Evolutionary conservation across 177 flowering plant species (phyloP).

Genomic region (Vitis hybrid): DNA sequence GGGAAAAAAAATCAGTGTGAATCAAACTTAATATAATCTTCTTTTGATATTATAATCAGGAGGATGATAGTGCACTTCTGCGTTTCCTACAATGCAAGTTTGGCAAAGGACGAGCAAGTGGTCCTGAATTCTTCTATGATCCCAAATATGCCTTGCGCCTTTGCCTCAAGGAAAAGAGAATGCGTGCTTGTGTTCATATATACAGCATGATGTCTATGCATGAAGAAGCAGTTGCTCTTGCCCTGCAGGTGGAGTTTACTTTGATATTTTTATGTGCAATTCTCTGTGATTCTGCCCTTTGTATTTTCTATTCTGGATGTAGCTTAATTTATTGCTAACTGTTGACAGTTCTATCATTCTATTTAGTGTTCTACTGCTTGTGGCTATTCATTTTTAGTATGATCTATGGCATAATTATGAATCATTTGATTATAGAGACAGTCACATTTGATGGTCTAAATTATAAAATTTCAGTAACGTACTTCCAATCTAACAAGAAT

Average conservation of each 20-base stretch:
- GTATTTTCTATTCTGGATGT: not conserved
- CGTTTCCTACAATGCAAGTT: constrained; percentile 95
- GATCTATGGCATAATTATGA: not conserved
- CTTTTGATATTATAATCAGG: constrained; percentile 43
- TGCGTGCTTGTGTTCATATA: constrained; percentile 99
- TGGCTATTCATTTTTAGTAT: not conserved
- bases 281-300: not conserved
- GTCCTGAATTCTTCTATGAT: constrained; percentile 96
- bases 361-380: not conserved
- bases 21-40: not conserved
- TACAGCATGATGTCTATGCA: constrained; percentile 99
- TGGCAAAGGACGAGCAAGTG: constrained; percentile 78
- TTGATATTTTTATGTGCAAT: not conserved
- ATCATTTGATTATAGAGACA: not conserved
- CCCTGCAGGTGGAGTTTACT: constrained; percentile 62
- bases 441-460: not conserved
- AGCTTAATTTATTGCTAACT: not conserved
- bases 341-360: not conserved
- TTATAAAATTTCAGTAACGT: not conserved
- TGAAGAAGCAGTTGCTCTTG: constrained; percentile 99
- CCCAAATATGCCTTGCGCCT: constrained; percentile 96
- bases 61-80: constrained; percentile 90
- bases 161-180: constrained; percentile 87
- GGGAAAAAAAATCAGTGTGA: too few species aligned
- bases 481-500: too few species aligned